phyloP scores from a whole-genome alignment of 768 basidiomycete genomes.

The Mycena leptocephala region DNA sequence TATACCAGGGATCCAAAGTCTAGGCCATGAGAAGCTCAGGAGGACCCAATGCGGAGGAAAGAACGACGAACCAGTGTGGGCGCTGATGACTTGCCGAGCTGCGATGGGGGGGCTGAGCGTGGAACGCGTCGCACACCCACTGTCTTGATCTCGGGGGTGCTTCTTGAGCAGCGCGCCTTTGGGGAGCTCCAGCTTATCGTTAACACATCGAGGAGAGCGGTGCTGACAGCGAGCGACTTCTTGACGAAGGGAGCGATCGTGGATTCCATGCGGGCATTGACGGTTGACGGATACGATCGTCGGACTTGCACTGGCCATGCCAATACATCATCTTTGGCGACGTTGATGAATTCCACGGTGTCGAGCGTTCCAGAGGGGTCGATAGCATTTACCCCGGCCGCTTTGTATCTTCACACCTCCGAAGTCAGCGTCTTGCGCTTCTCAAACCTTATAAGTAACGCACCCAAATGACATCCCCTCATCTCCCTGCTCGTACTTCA shows the following conservation, averaged over 20 bases:
- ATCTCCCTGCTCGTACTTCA: constrained; percentile 61
- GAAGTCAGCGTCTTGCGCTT: background rate
- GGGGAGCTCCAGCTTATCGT: constrained; percentile 59
- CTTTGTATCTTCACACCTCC: constrained; percentile 54
- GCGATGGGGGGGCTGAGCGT: constrained; percentile 55
- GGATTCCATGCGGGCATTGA: constrained; percentile 56
- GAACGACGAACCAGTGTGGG: constrained; percentile 67
- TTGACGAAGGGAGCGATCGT: constrained; percentile 44
- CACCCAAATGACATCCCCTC: constrained; percentile 58
- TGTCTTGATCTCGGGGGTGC: constrained; percentile 54
- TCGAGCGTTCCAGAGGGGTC: constrained; percentile 63
- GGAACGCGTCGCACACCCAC: constrained; percentile 62
- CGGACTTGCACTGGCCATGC: constrained; percentile 59
- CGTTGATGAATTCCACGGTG: constrained; percentile 62
- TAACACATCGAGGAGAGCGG: constrained; percentile 58
- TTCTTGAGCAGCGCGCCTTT: constrained; percentile 53
- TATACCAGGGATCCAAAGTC: constrained; percentile 49
- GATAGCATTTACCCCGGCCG: constrained; percentile 59
- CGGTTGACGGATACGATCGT: constrained; percentile 60
- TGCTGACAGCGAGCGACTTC: constrained; percentile 51
- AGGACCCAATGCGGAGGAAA: too few species aligned
- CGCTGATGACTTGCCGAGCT: constrained; percentile 60
- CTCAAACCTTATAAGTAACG: background rate
- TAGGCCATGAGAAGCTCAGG: background rate
- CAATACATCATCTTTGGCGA: constrained; percentile 67